Evolutionary conservation across 2,329 filamentous ascomycete genomes (phyloP), one percentile per base, ranked within the genome.

Genomic region (Diaporthe capsici): DNA sequence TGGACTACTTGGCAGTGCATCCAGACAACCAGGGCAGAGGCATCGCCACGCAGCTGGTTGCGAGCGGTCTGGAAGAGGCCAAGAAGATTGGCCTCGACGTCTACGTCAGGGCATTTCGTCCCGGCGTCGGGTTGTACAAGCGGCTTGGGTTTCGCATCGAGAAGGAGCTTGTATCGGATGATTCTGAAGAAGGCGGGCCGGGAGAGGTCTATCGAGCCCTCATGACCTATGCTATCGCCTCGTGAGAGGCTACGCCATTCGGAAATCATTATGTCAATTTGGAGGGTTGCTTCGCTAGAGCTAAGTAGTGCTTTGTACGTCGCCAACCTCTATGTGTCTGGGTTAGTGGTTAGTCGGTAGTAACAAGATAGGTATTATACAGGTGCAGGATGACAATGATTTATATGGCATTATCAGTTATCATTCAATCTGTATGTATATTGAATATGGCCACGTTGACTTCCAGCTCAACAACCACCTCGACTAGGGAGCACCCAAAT

Each of bases 1-100:
- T 80, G 47, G 79, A 80, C 9, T 81, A 80, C 57, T 77, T 81
- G 6, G 79, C 78, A 20, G 78, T 81, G 25, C 79, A 79, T 63
- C 79, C 79, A 6, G 75, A 76, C 3, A 68, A 79, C 39, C 73
- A 78, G 44, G 61, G 77, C 28, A 77, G 58, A 25, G 79, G 79
- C n/a, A 78, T 81, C 53, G 79, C 76, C 31, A 78, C 78, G 4
- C 53, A 67, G 49, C 71, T 81, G 25, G 79, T 80, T 28, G 68
- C 71, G 28, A 76, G 75, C 22, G 78, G 79, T 1, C 68, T 81
- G 39, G 65, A 76, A 39, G 57, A 78, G 60, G 79, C 79, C 25
- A 73, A 78, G 71, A 76, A 76, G 75, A 74, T 80, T 72, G 77
- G 78, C 17, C 61, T 80, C 15, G 76, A 79, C 60, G 76, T 80